Base-by-base conservation (phyloP, 2,329 filamentous ascomycete species). In the Apiospora sp. region DNA sequence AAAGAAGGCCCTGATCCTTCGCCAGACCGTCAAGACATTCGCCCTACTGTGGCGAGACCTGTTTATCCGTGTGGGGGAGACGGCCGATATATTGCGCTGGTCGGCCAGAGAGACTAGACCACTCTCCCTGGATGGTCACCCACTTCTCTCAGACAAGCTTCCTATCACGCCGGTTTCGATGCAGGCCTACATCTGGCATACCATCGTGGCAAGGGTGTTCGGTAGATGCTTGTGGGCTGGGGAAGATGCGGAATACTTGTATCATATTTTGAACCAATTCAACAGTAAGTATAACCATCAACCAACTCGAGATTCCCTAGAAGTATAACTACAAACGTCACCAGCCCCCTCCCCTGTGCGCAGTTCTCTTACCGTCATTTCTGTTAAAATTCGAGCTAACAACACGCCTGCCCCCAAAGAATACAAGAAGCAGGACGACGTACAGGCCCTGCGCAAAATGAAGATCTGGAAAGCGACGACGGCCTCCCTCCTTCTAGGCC, bases 241-340 rank as follows among this genome's bases (percentile, higher is more conserved):
- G 12, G 4, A 5, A 1, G 24, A 54, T 0, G 14, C 24, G 1
- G 2, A 1, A 7, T 2, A 1, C 10, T 12, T 54, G 13, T 24
- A 54, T 5, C 14, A 54, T 24, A 12, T 54, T 6, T 30, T 13
- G 49, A 1, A 3, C 13, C 49, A 12, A 27, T 19, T 27, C 1
- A 14, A 27, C 1, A 24, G 49, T 54, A 30, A 24, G 49, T 51
- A 4, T 8, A 13, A 51, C 2, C 49, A 3, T 2, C 14, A 46
- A 46, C 44, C 19, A 4, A 16, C 44, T 46, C 10, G 37, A 6
- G 6, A n/a, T n/a, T n/a, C n/a, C n/a, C n/a, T 30, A 30, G 27
- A 30, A 2, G 27, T 2, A 30, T 30, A 4, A 2, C 27, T 30
- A 4, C 27, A 30, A 30, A 30, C 27, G 27, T 30, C 27, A 4